A percentile compares a stretch with the other conserved stretches of the same genome.
Evolutionary conservation across 257 asterid genomes (phyloP).

Genomic region (Solanum neorickii): DNA sequence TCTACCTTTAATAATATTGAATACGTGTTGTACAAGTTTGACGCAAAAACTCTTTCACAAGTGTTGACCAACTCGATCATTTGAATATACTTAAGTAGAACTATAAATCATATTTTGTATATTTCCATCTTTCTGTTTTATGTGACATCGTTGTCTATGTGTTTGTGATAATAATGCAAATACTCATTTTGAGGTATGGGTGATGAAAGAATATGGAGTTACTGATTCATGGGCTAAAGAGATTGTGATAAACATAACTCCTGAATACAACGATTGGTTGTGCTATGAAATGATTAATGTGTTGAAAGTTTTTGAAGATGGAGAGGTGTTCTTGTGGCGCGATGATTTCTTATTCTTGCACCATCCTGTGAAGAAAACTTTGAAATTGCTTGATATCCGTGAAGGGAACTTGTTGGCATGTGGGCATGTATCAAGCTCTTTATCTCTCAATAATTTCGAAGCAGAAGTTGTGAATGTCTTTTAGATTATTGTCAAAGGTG

Average conservation of each 20-base stretch:
- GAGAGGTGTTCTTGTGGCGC: slow-evolving; percentile 14
- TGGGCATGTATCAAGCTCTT: not conserved
- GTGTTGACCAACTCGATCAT: too few species aligned
- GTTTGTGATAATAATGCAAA: slow-evolving; percentile 25
- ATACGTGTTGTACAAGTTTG: too few species aligned
- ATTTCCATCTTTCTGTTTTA: too few species aligned
- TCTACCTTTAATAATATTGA: too few species aligned
- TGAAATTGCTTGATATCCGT: not conserved
- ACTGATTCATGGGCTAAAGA: slow-evolving; percentile 29
- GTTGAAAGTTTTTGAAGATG: too few species aligned
- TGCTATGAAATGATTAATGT: too few species aligned
- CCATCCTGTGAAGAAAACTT: not conserved
- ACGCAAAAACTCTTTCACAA: too few species aligned
- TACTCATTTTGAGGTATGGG: slow-evolving; percentile 24
- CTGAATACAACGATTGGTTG: too few species aligned
- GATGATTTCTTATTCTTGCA: slow-evolving; percentile 6
- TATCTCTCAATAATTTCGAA: not conserved
- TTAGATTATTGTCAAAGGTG: too few species aligned
- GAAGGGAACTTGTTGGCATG: not conserved
- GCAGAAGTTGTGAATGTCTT: not conserved
- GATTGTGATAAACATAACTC: slow-evolving; percentile 13
- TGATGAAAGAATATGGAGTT: slow-evolving; percentile 43
- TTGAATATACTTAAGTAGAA: too few species aligned
- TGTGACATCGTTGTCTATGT: slow-evolving; percentile 19
- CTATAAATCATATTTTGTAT: too few species aligned